Evolutionary conservation across 495 filamentous ascomycete species (phyloP).

Genomic region (Jackrogersella minutella): DNA sequence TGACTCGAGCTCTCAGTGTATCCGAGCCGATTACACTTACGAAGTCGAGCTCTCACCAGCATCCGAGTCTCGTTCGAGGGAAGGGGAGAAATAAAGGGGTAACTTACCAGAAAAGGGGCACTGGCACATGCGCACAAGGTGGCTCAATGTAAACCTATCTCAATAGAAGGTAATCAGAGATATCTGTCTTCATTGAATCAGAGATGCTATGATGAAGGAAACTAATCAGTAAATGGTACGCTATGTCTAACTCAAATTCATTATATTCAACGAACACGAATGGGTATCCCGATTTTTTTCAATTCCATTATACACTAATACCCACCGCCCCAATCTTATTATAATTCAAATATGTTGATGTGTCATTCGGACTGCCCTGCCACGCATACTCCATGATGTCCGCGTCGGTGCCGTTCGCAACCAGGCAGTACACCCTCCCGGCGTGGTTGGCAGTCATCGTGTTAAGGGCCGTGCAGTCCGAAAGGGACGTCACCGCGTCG

Average conservation of each 20-base stretch:
- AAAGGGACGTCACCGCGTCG: constrained; percentile 12
- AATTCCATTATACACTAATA: constrained; percentile 18
- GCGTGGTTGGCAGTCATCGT: constrained; percentile 37
- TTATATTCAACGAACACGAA: constrained; percentile 9
- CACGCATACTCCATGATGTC: constrained; percentile 42
- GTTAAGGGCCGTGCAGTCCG: constrained; percentile 22
- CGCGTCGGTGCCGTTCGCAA: constrained; percentile 8
- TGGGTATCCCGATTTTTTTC: neutral
- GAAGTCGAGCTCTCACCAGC: constrained; percentile 20
- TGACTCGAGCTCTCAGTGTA: neutral
- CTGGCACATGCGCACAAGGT: neutral
- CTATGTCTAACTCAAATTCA: neutral
- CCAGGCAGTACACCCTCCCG: constrained; percentile 39
- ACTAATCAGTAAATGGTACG: neutral
- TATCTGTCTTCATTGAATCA: neutral
- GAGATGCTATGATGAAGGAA: neutral
- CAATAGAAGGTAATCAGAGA: neutral
- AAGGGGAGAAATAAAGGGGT: neutral
- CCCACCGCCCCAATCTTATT: constrained; percentile 32
- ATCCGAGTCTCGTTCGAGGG: neutral
- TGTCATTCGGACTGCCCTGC: constrained; percentile 35
- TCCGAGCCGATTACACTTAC: constrained; percentile 24
- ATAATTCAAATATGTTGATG: constrained; percentile 34
- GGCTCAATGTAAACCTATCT: neutral
- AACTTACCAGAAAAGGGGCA: neutral